phyloP scores from a whole-genome alignment of 2,329 filamentous ascomycete genomes.

The Aspergillus sp. region DNA sequence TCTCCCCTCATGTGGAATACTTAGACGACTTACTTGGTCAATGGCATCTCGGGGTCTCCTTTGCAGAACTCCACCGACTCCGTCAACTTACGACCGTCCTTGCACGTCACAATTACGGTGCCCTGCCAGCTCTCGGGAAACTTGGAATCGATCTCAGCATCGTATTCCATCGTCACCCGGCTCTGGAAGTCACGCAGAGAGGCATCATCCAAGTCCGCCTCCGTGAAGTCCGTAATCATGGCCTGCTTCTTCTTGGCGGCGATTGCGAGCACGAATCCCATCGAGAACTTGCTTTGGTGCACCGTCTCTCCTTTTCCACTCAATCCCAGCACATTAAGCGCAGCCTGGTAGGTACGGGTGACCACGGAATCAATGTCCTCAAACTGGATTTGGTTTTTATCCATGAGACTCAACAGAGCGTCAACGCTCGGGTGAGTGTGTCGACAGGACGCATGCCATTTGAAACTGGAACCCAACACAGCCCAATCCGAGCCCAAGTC shows the following conservation, averaged over 20 bases:
- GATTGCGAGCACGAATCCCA: slow-evolving; percentile 33
- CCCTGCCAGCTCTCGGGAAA: slow-evolving; percentile 30
- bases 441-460: slow-evolving; percentile 33
- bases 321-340: slow-evolving; percentile 28
- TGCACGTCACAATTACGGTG: slow-evolving; percentile 24
- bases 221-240: slow-evolving; percentile 31
- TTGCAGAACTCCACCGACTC: slow-evolving; percentile 26
- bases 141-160: slow-evolving; percentile 24
- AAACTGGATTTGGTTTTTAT: slow-evolving; percentile 21
- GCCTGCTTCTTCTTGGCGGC: slow-evolving; percentile 31
- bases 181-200: slow-evolving; percentile 24
- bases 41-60: slow-evolving; percentile 26
- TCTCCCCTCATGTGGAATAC: too few relatives aligned
- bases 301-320: slow-evolving; percentile 29
- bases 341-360: slow-evolving; percentile 28
- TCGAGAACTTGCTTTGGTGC: slow-evolving; percentile 34
- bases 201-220: slow-evolving; percentile 22
- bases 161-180: slow-evolving; percentile 26
- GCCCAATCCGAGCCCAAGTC: slow-evolving; percentile 25
- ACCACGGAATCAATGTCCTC: slow-evolving; percentile 28
- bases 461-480: slow-evolving; percentile 29
- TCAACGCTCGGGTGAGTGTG: slow-evolving; percentile 33
- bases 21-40: slow-evolving; percentile 21
- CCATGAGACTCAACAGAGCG: slow-evolving; percentile 26
- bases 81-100: slow-evolving; percentile 18